phyloP scores from a whole-genome alignment of 2,329 filamentous ascomycete genomes.

The Pseudocercospora crystallina region DNA sequence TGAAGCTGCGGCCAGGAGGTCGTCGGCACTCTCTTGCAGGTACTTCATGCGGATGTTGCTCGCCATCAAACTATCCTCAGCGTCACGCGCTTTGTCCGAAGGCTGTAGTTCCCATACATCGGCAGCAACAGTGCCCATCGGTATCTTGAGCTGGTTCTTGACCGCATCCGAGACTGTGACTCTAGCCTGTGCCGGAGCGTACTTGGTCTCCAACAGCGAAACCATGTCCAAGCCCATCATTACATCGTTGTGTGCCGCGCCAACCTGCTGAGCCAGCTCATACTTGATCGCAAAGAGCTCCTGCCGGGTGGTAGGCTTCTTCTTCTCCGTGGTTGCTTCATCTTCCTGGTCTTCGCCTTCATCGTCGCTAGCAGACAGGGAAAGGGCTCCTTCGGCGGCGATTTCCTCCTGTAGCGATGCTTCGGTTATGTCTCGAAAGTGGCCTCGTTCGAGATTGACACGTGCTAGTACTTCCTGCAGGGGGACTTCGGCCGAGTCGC shows the following conservation, averaged over 20 bases:
- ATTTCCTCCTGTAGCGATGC: constrained; percentile 70
- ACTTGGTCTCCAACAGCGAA: constrained; percentile 72
- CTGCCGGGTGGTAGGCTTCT: constrained; percentile 31
- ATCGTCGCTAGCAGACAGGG: constrained; percentile 46
- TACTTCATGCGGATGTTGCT: constrained; percentile 76
- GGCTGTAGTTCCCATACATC: constrained; percentile 58
- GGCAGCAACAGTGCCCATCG: constrained; percentile 72
- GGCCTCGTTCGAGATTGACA: constrained; percentile 74
- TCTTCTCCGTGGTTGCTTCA: constrained; percentile 17
- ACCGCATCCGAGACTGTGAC: constrained; percentile 69
- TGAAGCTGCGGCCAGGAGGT: constrained; percentile 68
- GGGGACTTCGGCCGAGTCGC: constrained; percentile 56
- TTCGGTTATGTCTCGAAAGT: constrained; percentile 79
- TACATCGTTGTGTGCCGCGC: constrained; percentile 55
- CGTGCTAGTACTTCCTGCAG: constrained; percentile 76
- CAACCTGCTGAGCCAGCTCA: constrained; percentile 44
- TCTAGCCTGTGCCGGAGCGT: constrained; percentile 68
- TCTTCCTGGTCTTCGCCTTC: constrained; percentile 45
- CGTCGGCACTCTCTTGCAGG: constrained; percentile 71
- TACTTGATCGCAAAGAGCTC: constrained; percentile 41
- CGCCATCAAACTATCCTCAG: constrained; percentile 48
- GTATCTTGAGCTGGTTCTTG: constrained; percentile 61
- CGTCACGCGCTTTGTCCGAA: constrained; percentile 52
- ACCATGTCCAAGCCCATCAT: constrained; percentile 76
- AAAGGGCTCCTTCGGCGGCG: constrained; percentile 41